Base-by-base conservation (phyloP, 1,284 basidiomycete genomes). In the Pyrrhoderma noxium region DNA sequence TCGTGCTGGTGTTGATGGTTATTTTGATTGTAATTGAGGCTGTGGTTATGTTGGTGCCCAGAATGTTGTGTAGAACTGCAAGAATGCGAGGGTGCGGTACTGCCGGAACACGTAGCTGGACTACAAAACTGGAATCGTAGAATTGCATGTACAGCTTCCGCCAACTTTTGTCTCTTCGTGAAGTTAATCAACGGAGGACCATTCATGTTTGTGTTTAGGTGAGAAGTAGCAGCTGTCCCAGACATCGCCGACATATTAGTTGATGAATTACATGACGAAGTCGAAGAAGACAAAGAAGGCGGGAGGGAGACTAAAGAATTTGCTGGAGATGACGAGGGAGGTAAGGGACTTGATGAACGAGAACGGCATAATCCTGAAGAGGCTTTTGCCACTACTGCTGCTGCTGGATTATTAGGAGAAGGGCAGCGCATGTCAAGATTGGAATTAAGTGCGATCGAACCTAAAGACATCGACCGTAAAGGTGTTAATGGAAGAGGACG, bases 151-250 rank as follows among this genome's bases (percentile, higher is more conserved):
- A 82, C 67, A 11, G 74, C 72, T 35, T 80, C 77, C 54, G 71
- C 73, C 70, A 75, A 80, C 55, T 74, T 72, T 54, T 77, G 75
- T 25, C 77, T 71, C 62, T 83, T 76, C 34, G 71, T 61, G 56
- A 83, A 80, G 58, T 84, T 74, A 59, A 70, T 61, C 19, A 70
- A 65, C 21, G 62, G 65, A 19, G 63, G 52, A 11, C 55, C 54
- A 3, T 46, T 38, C 45, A 35, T 37, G 35, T 37, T 9, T 37
- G 35, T 37, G n/a, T n/a, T n/a, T n/a, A n/a, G n/a, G n/a, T n/a
- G n/a, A 23, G 18, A 21, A 8, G 14, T 11, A 23, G 47, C 3
- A 16, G 31, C 1, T 42, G 25, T 59, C 42, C 58, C 50, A 35
- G 60, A n/a, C n/a, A n/a, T n/a, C n/a, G n/a, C n/a, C n/a, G n/a